Conservation (phyloP, 2,329 filamentous ascomycete species). For the Apiospora malaysiana region DNA sequence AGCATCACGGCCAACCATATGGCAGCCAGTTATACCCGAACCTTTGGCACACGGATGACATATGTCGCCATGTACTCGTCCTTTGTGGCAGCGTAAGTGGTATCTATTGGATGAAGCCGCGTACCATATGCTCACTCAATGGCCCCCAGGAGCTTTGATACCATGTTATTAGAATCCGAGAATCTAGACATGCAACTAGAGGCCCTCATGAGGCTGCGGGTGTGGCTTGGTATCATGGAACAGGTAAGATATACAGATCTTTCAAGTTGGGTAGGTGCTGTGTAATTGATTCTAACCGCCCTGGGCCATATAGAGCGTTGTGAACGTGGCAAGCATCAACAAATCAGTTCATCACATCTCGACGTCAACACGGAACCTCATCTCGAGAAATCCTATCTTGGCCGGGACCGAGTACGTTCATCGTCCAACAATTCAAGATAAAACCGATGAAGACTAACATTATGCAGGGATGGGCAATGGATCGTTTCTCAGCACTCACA, state of each 20-base stretch:
- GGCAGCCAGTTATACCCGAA: constrained; percentile 5
- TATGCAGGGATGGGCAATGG: constrained; percentile 8
- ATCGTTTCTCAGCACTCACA: constrained; percentile 1
- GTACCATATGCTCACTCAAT: neutral
- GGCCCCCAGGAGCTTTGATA: constrained; percentile 13
- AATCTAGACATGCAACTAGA: neutral
- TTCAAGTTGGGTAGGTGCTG: neutral
- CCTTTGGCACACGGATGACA: constrained; percentile 13
- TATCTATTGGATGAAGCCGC: neutral
- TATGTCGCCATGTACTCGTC: constrained; percentile 18
- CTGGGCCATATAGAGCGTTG: neutral
- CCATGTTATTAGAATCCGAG: neutral
- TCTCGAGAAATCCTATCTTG: constrained; percentile 3
- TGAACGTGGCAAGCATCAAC: constrained; percentile 4
- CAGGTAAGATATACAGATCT: neutral
- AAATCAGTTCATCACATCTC: constrained; percentile 19
- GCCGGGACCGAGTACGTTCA: constrained; percentile 4
- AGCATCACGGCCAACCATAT: constrained; percentile 17
- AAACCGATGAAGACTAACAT: neutral
- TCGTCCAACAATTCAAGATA: neutral
- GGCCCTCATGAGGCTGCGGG: neutral
- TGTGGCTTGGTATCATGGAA: constrained; percentile 17
- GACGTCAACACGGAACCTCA: neutral
- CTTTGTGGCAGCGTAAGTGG: constrained; percentile 16
- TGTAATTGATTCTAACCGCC: neutral